phyloP scores from a whole-genome alignment of 805 yeast genomes.

The Yarrowia yakushimensis region DNA sequence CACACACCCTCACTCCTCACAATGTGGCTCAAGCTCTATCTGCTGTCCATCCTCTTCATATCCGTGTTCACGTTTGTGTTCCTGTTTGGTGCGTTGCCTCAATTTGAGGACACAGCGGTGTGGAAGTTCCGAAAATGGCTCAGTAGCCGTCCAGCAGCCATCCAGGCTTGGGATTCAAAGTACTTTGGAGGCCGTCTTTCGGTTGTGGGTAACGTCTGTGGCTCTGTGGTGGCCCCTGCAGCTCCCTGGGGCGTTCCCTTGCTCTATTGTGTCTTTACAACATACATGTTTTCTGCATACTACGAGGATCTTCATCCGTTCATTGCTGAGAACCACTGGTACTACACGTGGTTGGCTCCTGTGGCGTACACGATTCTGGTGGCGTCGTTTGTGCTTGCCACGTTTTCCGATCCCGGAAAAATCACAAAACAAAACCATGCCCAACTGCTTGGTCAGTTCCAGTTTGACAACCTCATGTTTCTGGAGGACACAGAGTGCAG shows the following conservation, averaged over 20 bases:
- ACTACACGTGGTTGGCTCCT: constrained; percentile 27
- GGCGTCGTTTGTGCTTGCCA: constrained; percentile 32
- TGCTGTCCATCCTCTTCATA: constrained; percentile 43
- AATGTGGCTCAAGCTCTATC: constrained; percentile 23
- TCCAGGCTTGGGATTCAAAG: background rate
- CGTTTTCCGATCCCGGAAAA: constrained; percentile 42
- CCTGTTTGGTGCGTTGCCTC: constrained; percentile 40
- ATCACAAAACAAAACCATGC: constrained; percentile 34
- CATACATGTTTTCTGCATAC: constrained; percentile 27
- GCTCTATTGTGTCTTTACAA: constrained; percentile 28
- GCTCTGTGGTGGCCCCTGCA: background rate
- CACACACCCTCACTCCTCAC: background rate
- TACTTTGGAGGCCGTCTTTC: constrained; percentile 31
- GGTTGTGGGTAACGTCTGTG: constrained; percentile 26
- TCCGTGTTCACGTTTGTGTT: constrained; percentile 35
- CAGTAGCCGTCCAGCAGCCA: background rate
- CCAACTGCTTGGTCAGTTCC: constrained; percentile 33
- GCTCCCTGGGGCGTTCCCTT: constrained; percentile 30
- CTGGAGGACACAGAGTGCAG: constrained; percentile 46
- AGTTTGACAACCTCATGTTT: constrained; percentile 53
- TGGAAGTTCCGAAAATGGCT: background rate
- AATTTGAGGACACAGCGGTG: constrained; percentile 31
- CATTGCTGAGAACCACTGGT: constrained; percentile 25
- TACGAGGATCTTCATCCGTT: constrained; percentile 27
- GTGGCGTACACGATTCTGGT: constrained; percentile 32